Percentiles rank a stretch among this genome's conserved stretches.
phyloP scores from a whole-genome alignment of 1,284 basidiomycete species.

The Mycena sp. region DNA sequence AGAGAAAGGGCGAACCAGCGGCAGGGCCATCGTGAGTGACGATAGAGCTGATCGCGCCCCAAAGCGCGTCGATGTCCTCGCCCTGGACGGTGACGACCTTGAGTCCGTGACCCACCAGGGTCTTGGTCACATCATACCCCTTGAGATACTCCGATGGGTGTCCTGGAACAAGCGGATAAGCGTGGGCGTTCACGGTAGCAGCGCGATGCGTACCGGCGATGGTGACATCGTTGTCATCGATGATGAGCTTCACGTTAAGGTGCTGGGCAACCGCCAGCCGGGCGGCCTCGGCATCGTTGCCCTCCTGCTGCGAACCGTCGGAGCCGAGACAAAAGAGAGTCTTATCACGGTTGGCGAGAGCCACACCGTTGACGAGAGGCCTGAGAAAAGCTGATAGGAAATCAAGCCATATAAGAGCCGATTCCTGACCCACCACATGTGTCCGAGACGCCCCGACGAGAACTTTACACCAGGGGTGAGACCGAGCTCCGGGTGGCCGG shows the following conservation, averaged over 20 bases:
- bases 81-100: conserved; percentile 78
- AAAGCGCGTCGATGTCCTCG: conserved; percentile 82
- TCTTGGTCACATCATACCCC: conserved; percentile 77
- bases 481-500: conserved; percentile 87
- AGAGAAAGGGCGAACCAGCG: conserved; percentile 58
- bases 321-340: conserved; percentile 85
- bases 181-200: too few relatives aligned
- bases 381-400: conserved; percentile 40
- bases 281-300: conserved; percentile 89
- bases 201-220: too few relatives aligned
- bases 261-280: conserved; percentile 83
- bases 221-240: conserved; percentile 90
- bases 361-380: conserved; percentile 83
- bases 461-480: conserved; percentile 89
- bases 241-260: conserved; percentile 84
- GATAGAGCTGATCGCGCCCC: conserved; percentile 67
- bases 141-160: conserved; percentile 87
- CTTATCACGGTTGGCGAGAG: conserved; percentile 80
- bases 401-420: not conserved
- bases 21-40: conserved; percentile 76
- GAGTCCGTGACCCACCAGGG: conserved; percentile 82
- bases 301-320: conserved; percentile 90
- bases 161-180: too few relatives aligned
- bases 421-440: conserved; percentile 68
- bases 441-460: conserved; percentile 85